Evolutionary conservation across 2,329 filamentous ascomycete genomes (phyloP).

Genomic region (Fusarium phyllophilum): DNA sequence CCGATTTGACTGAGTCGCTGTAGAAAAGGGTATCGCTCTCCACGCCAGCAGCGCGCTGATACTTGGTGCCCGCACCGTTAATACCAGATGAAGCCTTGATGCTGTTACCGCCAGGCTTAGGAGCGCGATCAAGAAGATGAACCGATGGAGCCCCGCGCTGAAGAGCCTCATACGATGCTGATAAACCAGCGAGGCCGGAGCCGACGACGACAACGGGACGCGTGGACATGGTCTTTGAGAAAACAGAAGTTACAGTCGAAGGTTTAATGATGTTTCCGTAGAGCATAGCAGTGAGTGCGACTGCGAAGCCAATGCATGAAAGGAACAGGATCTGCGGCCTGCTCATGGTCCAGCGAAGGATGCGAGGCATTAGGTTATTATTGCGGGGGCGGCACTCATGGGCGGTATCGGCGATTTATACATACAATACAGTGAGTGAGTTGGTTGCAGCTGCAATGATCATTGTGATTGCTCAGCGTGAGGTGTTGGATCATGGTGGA

Average conservation of each 20-base stretch:
- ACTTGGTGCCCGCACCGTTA: constrained; percentile 69
- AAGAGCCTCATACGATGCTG: constrained; percentile 67
- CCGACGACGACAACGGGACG: constrained; percentile 68
- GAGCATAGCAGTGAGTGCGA: constrained; percentile 45
- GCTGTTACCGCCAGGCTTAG: constrained; percentile 71
- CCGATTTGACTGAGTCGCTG: constrained; percentile 67
- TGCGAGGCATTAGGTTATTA: constrained; percentile 40
- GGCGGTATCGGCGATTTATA: constrained; percentile 43
- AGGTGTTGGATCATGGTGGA: constrained; percentile 33
- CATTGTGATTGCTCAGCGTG: neutral
- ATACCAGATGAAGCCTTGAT: constrained; percentile 76
- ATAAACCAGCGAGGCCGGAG: constrained; percentile 71
- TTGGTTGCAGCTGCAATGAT: neutral
- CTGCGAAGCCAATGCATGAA: constrained; percentile 43
- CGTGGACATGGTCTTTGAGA: constrained; percentile 43
- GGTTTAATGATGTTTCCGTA: constrained; percentile 40
- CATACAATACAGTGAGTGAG: constrained; percentile 5
- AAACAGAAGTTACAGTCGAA: constrained; percentile 30
- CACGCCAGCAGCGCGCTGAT: constrained; percentile 57
- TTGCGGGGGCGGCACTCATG: constrained; percentile 13
- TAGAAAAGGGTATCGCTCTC: constrained; percentile 57
- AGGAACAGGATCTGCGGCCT: constrained; percentile 43
- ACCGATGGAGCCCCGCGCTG: constrained; percentile 60
- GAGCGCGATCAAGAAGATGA: constrained; percentile 66
- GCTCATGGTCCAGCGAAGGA: constrained; percentile 45